phyloP scores from a whole-genome alignment of 257 asterid genomes.

The Osmanthus fragrans region DNA sequence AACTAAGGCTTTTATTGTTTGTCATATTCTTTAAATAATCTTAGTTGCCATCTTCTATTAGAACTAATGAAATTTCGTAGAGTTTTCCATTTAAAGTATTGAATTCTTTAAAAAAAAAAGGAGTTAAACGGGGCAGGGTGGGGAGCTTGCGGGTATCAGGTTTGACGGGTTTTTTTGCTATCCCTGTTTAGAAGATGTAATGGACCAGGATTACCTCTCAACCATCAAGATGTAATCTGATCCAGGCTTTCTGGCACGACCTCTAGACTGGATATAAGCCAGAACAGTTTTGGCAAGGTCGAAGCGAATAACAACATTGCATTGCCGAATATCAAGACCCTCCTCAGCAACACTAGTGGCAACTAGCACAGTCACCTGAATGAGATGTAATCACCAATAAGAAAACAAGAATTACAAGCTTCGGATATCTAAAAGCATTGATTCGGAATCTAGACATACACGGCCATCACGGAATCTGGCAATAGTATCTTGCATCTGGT shows the following conservation, averaged over 20 bases:
- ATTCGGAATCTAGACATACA: constrained; percentile 50
- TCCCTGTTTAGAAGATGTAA: constrained; percentile 16
- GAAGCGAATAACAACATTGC: constrained; percentile 98
- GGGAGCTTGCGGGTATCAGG: too few relatives aligned
- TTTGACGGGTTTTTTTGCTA: too few relatives aligned
- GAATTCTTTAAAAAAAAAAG: too few relatives aligned
- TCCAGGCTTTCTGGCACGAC: constrained; percentile 99
- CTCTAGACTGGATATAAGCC: constrained; percentile 98
- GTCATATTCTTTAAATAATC: too few relatives aligned
- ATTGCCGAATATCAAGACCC: constrained; percentile 98
- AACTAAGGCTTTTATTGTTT: too few relatives aligned
- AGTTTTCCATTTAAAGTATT: too few relatives aligned
- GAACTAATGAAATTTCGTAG: too few relatives aligned
- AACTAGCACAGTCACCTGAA: constrained; percentile 89
- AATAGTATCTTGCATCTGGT: constrained; percentile 97
- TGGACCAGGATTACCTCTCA: constrained; percentile 69
- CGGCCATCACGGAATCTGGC: constrained; percentile 97
- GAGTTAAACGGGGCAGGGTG: too few relatives aligned
- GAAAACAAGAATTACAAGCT: constrained; percentile 15
- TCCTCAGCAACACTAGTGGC: constrained; percentile 99
- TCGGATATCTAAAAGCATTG: constrained; percentile 15
- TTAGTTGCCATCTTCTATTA: too few relatives aligned
- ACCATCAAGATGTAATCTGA: constrained; percentile 98
- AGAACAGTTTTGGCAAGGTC: constrained; percentile 98
- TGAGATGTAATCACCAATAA: constrained; percentile 26